Conservation (phyloP, 805 yeast genomes). For the Candida chilensis region DNA sequence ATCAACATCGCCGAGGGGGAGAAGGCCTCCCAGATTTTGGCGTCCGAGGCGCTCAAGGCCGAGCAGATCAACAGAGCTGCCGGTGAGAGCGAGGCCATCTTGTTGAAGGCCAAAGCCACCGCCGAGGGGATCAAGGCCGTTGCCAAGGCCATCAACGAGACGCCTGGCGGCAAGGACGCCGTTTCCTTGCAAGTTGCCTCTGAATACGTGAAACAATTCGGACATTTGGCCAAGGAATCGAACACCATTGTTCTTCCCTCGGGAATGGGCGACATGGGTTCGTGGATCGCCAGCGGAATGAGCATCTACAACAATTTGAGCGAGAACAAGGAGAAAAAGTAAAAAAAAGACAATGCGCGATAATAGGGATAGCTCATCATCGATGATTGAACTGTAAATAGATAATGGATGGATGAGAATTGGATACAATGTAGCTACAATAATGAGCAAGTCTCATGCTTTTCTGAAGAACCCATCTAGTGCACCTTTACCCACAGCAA, state of each 20-base stretch:
- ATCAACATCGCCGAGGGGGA: slow-evolving; percentile 84
- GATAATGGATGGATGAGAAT: background rate
- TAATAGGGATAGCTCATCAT: background rate
- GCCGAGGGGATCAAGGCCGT: slow-evolving; percentile 60
- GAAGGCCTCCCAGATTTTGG: slow-evolving; percentile 57
- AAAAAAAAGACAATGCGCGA: slow-evolving; percentile 2
- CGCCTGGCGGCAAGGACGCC: slow-evolving; percentile 69
- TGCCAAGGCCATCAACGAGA: slow-evolving; percentile 57
- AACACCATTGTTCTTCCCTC: slow-evolving; percentile 75
- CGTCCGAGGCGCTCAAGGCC: slow-evolving; percentile 63
- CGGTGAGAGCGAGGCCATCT: slow-evolving; percentile 67
- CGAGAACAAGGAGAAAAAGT: slow-evolving; percentile 5
- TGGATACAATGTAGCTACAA: background rate
- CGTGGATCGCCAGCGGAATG: slow-evolving; percentile 70
- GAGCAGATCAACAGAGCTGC: slow-evolving; percentile 59
- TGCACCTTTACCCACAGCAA: slow-evolving; percentile 57
- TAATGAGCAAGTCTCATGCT: slow-evolving; percentile 8
- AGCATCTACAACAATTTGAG: slow-evolving; percentile 55
- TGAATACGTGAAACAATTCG: slow-evolving; percentile 74
- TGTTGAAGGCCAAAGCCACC: slow-evolving; percentile 60
- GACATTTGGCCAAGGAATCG: slow-evolving; percentile 73
- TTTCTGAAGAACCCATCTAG: slow-evolving; percentile 58
- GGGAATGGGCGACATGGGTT: slow-evolving; percentile 64
- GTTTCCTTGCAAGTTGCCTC: slow-evolving; percentile 76
- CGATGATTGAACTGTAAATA: background rate